These are phyloP conservation scores for Corinectria fuckeliana DNA, from an alignment of 2,329 filamentous ascomycete genomes.

Conservation along the genomic window DNA sequence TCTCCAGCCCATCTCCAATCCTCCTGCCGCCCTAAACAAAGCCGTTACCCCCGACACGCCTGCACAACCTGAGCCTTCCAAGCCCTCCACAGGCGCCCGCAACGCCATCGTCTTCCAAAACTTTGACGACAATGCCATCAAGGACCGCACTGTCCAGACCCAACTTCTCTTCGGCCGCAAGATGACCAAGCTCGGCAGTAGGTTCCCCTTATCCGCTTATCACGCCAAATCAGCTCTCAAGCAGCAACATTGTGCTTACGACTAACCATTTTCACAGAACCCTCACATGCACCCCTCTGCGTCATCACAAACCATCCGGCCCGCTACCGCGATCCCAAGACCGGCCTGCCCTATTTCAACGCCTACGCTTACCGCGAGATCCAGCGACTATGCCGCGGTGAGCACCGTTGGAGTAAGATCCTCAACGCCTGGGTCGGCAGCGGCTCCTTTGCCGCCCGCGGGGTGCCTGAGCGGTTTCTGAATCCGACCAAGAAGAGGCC, in stretches of 20 bases:
- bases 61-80: slow-evolving; percentile 29
- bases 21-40: slow-evolving; percentile 9
- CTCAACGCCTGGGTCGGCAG: slow-evolving; percentile 84
- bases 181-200: slow-evolving; percentile 64
- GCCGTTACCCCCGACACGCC: slow-evolving; percentile 17
- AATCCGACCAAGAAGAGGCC: slow-evolving; percentile 45
- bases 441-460: slow-evolving; percentile 67
- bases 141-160: slow-evolving; percentile 63
- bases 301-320: slow-evolving; percentile 84
- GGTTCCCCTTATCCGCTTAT: slow-evolving; percentile 34
- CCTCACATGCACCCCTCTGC: slow-evolving; percentile 65
- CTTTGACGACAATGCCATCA: slow-evolving; percentile 62
- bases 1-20: slow-evolving; percentile 19
- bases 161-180: slow-evolving; percentile 65
- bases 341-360: slow-evolving; percentile 82
- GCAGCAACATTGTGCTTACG: neutral
- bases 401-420: slow-evolving; percentile 82
- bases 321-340: slow-evolving; percentile 83
- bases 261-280: slow-evolving; percentile 48
- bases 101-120: slow-evolving; percentile 66
- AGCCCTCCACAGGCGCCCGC: slow-evolving; percentile 54
- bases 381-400: slow-evolving; percentile 72
- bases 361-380: slow-evolving; percentile 83
- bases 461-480: slow-evolving; percentile 80
- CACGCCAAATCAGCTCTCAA: no score